Percentiles rank a stretch among this genome's conserved stretches.
Conservation (phyloP, 495 filamentous ascomycete species). For the Aspergillus ostianus region DNA sequence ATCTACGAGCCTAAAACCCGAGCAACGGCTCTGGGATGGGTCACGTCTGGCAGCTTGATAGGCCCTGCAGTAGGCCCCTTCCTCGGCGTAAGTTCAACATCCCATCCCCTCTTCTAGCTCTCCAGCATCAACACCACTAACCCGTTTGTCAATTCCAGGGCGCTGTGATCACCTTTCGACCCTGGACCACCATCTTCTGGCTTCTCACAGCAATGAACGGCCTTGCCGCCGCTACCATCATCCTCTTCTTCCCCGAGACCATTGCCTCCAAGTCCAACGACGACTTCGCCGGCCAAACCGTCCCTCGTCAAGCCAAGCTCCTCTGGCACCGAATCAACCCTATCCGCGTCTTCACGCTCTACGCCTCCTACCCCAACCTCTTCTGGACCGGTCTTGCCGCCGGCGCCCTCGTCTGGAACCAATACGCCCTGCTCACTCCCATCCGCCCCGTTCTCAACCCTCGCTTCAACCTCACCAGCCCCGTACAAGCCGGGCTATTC, state of each 20-base stretch:
- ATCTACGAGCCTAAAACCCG: constrained; percentile 40
- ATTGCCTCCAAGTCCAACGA: constrained; percentile 32
- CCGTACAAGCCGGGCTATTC: constrained; percentile 69
- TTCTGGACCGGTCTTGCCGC: constrained; percentile 52
- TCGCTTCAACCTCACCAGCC: constrained; percentile 64
- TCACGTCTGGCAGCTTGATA: constrained; percentile 52
- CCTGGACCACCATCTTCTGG: constrained; percentile 60
- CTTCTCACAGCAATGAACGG: constrained; percentile 51
- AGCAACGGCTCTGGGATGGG: constrained; percentile 54
- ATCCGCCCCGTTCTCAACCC: constrained; percentile 73
- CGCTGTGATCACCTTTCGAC: constrained; percentile 55
- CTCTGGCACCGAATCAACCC: constrained; percentile 38
- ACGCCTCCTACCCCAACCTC: constrained; percentile 3
- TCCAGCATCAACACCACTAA: constrained; percentile 1
- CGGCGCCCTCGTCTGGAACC: constrained; percentile 63
- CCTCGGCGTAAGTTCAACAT: background rate
- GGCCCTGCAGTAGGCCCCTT: constrained; percentile 55
- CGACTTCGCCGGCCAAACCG: constrained; percentile 51
- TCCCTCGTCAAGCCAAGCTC: constrained; percentile 45
- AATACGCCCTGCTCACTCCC: constrained; percentile 71
- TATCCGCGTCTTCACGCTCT: constrained; percentile 41
- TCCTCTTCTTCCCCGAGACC: constrained; percentile 41
- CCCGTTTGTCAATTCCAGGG: constrained; percentile 41
- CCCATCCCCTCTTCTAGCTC: background rate
- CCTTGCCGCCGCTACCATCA: constrained; percentile 34